Evolutionary conservation across 495 filamentous ascomycete species (phyloP).

Genomic region (Podospora bellae-mahoneyi): DNA sequence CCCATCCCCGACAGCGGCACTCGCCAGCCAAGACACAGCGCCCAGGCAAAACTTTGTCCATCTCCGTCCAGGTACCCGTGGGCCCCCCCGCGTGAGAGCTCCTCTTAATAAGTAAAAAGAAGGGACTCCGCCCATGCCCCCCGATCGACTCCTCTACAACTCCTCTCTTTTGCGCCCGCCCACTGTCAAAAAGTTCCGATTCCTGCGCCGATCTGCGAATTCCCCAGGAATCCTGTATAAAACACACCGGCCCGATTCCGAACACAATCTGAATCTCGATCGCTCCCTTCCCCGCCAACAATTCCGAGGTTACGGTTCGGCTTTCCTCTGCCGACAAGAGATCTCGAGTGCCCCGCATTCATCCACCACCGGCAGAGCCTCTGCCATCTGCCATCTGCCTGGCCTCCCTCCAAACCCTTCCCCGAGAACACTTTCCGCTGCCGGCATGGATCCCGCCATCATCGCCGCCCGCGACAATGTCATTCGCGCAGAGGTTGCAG

Average conservation of each 20-base stretch:
- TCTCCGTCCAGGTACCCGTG: slow-evolving; percentile 6
- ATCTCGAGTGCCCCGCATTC: slow-evolving; percentile 4
- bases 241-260: background rate
- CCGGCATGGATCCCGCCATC: background rate
- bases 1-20: slow-evolving; percentile 19
- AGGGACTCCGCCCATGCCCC: background rate
- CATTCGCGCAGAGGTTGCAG: background rate
- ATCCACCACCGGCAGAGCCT: slow-evolving; percentile 4
- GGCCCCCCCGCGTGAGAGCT: slow-evolving; percentile 2
- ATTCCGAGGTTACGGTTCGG: background rate
- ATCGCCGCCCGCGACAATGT: background rate
- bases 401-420: background rate
- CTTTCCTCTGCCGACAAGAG: background rate
- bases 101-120: background rate
- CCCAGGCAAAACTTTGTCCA: slow-evolving; percentile 24
- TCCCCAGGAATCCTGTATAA: background rate
- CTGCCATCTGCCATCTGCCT: background rate
- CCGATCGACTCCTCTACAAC: background rate
- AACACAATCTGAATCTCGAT: background rate
- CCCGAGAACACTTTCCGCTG: background rate
- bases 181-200: background rate
- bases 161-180: background rate
- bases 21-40: slow-evolving; percentile 16
- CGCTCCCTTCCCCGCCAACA: background rate
- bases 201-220: background rate